phyloP scores from a whole-genome alignment of 73 alveolate species.

The Tetrahymena borealis region DNA sequence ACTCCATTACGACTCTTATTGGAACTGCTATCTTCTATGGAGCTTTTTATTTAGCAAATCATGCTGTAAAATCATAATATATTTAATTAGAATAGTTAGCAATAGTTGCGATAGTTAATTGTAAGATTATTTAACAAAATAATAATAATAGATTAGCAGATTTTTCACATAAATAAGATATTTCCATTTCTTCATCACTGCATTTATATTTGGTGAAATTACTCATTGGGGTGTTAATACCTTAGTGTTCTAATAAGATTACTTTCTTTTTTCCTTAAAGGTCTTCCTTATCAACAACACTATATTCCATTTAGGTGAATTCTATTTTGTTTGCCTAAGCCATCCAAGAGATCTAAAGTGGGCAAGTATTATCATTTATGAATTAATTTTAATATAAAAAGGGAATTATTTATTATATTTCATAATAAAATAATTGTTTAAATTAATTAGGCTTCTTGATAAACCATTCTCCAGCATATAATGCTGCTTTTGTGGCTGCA shows the following conservation, averaged over 20 bases:
- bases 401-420: not conserved
- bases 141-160: not conserved
- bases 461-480: conserved; percentile 57
- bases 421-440: conserved; percentile 2
- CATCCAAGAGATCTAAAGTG: conserved; percentile 53
- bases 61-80: too few species aligned
- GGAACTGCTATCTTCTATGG: too few species aligned
- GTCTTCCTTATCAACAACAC: conserved; percentile 5
- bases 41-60: too few species aligned
- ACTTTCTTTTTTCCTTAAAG: not conserved
- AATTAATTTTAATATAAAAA: not conserved
- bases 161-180: not conserved
- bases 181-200: not conserved
- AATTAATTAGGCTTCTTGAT: conserved; percentile 52
- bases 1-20: too few species aligned
- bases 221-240: not conserved
- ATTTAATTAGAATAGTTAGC: too few species aligned
- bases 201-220: not conserved
- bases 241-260: not conserved
- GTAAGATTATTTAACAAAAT: too few species aligned
- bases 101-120: too few species aligned
- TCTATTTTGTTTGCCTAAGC: conserved; percentile 57
- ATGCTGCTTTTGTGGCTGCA: conserved; percentile 46
- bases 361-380: conserved; percentile 48
- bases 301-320: conserved; percentile 73